Conservation (phyloP, 2,329 filamentous ascomycete species). For the Calycina herbarum region DNA sequence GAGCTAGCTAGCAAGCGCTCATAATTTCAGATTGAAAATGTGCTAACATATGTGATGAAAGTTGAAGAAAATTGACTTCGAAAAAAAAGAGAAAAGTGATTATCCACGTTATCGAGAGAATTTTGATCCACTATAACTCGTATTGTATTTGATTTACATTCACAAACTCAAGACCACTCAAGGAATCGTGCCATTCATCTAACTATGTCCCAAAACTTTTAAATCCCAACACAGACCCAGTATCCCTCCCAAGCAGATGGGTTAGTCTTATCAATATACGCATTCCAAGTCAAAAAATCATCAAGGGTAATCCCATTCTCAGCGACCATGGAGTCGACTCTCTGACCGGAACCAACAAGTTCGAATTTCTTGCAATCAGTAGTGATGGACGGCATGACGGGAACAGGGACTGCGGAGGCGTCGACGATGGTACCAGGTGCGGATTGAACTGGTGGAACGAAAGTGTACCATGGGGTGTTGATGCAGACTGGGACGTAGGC, state of each 20-base stretch:
- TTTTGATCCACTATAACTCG: too few species aligned
- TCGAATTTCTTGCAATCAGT: slow-evolving; percentile 14
- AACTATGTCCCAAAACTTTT: background rate
- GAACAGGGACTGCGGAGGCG: slow-evolving; percentile 9
- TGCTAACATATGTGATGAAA: too few species aligned
- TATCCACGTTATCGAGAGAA: too few species aligned
- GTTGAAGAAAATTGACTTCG: too few species aligned
- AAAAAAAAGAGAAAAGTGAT: too few species aligned
- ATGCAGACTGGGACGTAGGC: slow-evolving; percentile 18
- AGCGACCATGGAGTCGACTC: slow-evolving; percentile 11
- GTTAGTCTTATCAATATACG: slow-evolving; percentile 14
- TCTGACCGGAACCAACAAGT: slow-evolving; percentile 12
- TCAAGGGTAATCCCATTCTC: slow-evolving; percentile 14
- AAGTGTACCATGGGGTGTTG: slow-evolving; percentile 18
- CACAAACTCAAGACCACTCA: too few species aligned
- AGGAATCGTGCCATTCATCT: too few species aligned
- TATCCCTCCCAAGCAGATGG: slow-evolving; percentile 18
- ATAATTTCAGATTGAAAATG: too few species aligned
- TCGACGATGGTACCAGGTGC: slow-evolving; percentile 11
- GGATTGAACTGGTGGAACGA: slow-evolving; percentile 14
- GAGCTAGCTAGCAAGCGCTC: too few species aligned
- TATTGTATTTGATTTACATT: too few species aligned
- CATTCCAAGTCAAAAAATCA: slow-evolving; percentile 15
- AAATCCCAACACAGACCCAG: slow-evolving; percentile 15
- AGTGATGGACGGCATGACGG: slow-evolving; percentile 16